Conservation (phyloP, 352 stramenopile genomes). For the Phytophthora rubi region DNA sequence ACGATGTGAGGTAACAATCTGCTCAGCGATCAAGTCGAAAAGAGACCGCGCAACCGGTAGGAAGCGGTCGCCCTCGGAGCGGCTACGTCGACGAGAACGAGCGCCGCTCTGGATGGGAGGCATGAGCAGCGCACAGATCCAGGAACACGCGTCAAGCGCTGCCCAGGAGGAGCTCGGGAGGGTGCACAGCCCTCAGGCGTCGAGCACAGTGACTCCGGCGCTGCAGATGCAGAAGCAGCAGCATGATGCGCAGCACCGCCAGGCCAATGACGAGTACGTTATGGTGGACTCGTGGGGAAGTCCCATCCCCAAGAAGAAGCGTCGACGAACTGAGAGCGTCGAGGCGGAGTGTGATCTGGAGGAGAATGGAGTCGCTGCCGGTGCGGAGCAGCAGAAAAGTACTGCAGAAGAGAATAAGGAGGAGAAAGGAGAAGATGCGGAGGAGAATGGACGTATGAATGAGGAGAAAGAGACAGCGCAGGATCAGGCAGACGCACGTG, state of each 20-base stretch:
- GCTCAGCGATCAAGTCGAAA: not conserved
- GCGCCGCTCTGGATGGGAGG: constrained; percentile 5
- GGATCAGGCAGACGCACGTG: not conserved
- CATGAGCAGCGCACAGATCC: constrained; percentile 33
- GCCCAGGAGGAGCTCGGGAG: constrained; percentile 6
- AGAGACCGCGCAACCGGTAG: not conserved
- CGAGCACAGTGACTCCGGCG: constrained; percentile 3
- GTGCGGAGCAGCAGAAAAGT: not conserved
- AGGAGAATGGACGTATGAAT: constrained; percentile 17
- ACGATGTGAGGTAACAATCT: not conserved
- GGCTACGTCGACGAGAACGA: not conserved
- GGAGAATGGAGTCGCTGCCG: not conserved
- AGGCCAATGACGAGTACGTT: constrained; percentile 13
- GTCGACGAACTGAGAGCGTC: constrained; percentile 8
- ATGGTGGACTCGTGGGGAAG: constrained; percentile 12
- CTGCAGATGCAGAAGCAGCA: constrained; percentile 15
- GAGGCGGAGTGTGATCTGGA: constrained; percentile 4
- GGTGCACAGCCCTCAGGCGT: not conserved
- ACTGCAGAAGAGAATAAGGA: not conserved
- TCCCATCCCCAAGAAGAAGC: constrained; percentile 18
- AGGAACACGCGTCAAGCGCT: constrained; percentile 20
- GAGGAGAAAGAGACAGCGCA: constrained; percentile 14
- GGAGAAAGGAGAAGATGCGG: constrained; percentile 2
- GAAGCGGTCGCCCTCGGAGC: constrained; percentile 6
- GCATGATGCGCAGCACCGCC: not conserved